Evolutionary conservation across 805 yeast genomes (phyloP).

Genomic region (Lachancea sp.): DNA sequence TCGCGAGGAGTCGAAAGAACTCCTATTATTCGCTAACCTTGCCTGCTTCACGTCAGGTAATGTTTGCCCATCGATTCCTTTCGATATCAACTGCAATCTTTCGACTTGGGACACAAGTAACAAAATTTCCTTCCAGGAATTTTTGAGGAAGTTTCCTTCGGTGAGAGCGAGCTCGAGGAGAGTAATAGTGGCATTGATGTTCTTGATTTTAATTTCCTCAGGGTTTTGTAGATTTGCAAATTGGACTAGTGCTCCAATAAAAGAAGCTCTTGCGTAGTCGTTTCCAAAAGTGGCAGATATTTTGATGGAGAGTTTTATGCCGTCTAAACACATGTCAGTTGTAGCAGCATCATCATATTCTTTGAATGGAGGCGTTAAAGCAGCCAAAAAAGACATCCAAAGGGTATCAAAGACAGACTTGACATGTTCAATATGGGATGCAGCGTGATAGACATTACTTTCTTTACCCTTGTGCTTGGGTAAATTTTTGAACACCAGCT

Average conservation of each 20-base stretch:
- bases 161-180: slow-evolving; percentile 69
- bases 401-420: slow-evolving; percentile 86
- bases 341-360: slow-evolving; percentile 75
- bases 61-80: slow-evolving; percentile 75
- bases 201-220: slow-evolving; percentile 70
- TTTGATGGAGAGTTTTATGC: slow-evolving; percentile 73
- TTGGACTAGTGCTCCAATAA: slow-evolving; percentile 83
- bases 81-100: slow-evolving; percentile 77
- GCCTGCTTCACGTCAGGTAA: slow-evolving; percentile 84
- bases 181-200: slow-evolving; percentile 70
- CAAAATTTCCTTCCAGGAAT: slow-evolving; percentile 81
- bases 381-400: slow-evolving; percentile 97
- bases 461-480: slow-evolving; percentile 43
- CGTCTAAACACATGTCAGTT: slow-evolving; percentile 68
- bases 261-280: slow-evolving; percentile 80
- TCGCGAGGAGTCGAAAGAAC: slow-evolving; percentile 48
- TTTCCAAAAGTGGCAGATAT: slow-evolving; percentile 80
- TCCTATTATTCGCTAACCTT: slow-evolving; percentile 48
- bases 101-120: slow-evolving; percentile 86
- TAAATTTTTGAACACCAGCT: slow-evolving; percentile 64
- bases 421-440: slow-evolving; percentile 84
- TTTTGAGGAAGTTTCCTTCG: slow-evolving; percentile 68
- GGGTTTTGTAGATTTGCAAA: slow-evolving; percentile 75
- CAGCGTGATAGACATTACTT: slow-evolving; percentile 59
- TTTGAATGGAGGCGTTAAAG: slow-evolving; percentile 87